These are phyloP conservation scores for Nepenthes alata DNA, from an alignment of 179 eudicot genomes.

Conservation along the genomic window DNA sequence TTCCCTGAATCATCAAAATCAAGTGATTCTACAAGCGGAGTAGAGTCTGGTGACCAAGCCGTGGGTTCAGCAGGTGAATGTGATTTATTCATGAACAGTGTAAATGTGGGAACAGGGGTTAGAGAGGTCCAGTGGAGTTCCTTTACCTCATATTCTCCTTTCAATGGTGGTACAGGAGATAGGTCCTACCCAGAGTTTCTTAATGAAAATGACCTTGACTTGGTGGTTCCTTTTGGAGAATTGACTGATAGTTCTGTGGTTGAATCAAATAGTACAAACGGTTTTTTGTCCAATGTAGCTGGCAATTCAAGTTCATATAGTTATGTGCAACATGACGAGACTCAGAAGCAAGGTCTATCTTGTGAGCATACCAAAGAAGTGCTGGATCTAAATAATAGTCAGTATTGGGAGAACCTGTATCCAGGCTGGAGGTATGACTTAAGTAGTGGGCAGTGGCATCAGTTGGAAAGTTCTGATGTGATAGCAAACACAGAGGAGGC, in stretches of 20 bases:
- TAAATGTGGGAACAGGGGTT: constrained; percentile 27
- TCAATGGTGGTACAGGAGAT: constrained; percentile 19
- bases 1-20: constrained; percentile 3
- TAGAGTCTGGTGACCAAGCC: constrained; percentile 6
- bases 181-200: constrained; percentile 45
- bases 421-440: constrained; percentile 81
- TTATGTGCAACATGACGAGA: constrained; percentile 20
- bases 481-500: constrained; percentile 17
- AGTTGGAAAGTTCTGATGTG: constrained; percentile 38
- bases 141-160: constrained; percentile 22
- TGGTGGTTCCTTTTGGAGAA: constrained; percentile 18
- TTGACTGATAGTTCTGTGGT: constrained; percentile 4
- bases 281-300: constrained; percentile 11
- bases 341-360: constrained; percentile 13
- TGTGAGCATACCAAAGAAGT: constrained; percentile 14
- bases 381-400: constrained; percentile 31
- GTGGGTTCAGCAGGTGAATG: constrained; percentile 7
- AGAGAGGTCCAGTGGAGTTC: constrained; percentile 76
- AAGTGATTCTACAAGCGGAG: neutral
- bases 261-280: constrained; percentile 4
- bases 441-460: constrained; percentile 69
- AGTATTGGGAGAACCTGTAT: constrained; percentile 63
- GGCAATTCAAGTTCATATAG: constrained; percentile 10
- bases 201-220: constrained; percentile 31
- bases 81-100: constrained; percentile 12